A percentile compares a stretch with the other conserved stretches of the same genome.
Conservation (phyloP, 768 basidiomycete genomes). For the Bullera alba region DNA sequence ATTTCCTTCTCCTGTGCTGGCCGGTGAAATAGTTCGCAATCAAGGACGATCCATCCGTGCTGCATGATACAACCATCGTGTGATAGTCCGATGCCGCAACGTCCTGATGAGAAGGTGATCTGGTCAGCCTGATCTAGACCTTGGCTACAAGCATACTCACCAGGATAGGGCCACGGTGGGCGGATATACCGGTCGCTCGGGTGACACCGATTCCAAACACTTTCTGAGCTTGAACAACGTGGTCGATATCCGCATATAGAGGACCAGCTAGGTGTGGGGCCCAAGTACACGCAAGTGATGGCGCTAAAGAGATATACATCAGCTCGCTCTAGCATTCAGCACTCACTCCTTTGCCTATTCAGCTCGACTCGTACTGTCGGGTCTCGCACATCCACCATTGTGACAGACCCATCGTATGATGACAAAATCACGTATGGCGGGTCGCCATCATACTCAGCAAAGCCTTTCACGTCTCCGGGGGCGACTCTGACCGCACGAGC, state of each 20-base stretch:
- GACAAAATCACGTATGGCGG: constrained; percentile 18
- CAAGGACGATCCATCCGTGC: constrained; percentile 64
- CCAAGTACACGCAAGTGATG: constrained; percentile 25
- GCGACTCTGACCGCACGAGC: constrained; percentile 15
- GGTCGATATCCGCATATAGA: constrained; percentile 20
- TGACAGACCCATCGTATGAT: constrained; percentile 22
- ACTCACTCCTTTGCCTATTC: constrained; percentile 22
- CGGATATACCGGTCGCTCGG: neutral
- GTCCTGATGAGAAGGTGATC: constrained; percentile 51
- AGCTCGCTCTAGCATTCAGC: neutral
- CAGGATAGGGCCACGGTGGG: constrained; percentile 65
- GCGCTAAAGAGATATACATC: constrained; percentile 8
- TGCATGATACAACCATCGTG: constrained; percentile 71
- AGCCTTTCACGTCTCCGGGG: constrained; percentile 9
- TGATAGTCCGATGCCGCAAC: constrained; percentile 75
- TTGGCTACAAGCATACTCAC: constrained; percentile 51
- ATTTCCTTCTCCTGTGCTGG: constrained; percentile 12
- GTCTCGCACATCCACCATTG: constrained; percentile 28
- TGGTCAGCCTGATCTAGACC: neutral
- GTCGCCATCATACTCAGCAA: constrained; percentile 15
- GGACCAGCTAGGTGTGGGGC: constrained; percentile 17
- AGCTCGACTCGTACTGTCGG: constrained; percentile 15
- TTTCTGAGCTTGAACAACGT: constrained; percentile 12
- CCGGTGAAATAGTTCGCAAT: constrained; percentile 25
- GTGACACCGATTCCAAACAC: constrained; percentile 4